Percentiles rank a stretch among this genome's conserved stretches.
phyloP scores from a whole-genome alignment of 768 basidiomycete genomes.

The Termitomyces sp. region DNA sequence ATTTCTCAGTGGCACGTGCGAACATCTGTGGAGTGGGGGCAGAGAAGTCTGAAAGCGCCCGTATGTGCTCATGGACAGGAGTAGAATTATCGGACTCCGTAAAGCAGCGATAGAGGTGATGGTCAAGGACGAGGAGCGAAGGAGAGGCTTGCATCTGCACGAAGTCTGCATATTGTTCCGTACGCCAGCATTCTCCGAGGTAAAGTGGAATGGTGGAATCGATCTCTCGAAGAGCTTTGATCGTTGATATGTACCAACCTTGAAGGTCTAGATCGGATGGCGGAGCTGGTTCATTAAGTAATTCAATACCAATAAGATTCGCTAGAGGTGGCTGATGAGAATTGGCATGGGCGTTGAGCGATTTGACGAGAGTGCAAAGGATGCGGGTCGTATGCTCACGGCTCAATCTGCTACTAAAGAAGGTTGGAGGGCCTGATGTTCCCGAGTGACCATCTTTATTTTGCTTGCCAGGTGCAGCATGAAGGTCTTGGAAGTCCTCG shows the following conservation, averaged over 20 bases:
- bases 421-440: slow-evolving; percentile 49
- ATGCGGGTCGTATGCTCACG: slow-evolving; percentile 47
- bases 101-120: slow-evolving; percentile 85
- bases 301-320: slow-evolving; percentile 59
- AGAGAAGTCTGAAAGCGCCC: slow-evolving; percentile 39
- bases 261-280: slow-evolving; percentile 49
- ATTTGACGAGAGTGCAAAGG: slow-evolving; percentile 42
- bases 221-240: slow-evolving; percentile 49
- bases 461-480: slow-evolving; percentile 75
- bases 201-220: slow-evolving; percentile 65
- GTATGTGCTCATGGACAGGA: slow-evolving; percentile 53
- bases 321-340: slow-evolving; percentile 37
- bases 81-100: slow-evolving; percentile 55
- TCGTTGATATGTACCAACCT: slow-evolving; percentile 61
- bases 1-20: slow-evolving; percentile 28
- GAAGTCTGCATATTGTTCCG: slow-evolving; percentile 60
- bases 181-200: slow-evolving; percentile 75
- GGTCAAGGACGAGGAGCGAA: slow-evolving; percentile 63
- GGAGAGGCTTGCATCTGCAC: slow-evolving; percentile 30
- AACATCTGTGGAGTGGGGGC: slow-evolving; percentile 41
- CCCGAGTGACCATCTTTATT: slow-evolving; percentile 69
- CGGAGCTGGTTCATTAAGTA: slow-evolving; percentile 59
- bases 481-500: slow-evolving; percentile 48
- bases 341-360: slow-evolving; percentile 21
- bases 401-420: slow-evolving; percentile 46